A percentile compares a stretch with the other conserved stretches of the same genome.
Evolutionary conservation across 2,329 filamentous ascomycete genomes (phyloP).

Genomic region (Lachnellula occidentalis): DNA sequence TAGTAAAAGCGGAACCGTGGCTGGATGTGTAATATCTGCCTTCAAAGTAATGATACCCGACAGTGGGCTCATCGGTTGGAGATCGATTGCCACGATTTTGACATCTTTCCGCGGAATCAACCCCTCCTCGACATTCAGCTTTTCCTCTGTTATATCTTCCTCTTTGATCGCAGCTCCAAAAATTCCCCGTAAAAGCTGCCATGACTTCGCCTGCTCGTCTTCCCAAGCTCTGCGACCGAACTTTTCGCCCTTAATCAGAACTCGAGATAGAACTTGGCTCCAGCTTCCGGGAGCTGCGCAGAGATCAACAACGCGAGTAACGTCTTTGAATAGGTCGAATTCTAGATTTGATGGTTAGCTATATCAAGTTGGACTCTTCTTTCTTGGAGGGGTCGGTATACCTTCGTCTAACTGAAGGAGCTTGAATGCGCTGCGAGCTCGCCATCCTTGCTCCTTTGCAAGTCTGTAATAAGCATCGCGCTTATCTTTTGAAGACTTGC

Average conservation of each 20-base stretch:
- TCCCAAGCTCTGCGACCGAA: slow-evolving; percentile 85
- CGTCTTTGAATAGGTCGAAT: slow-evolving; percentile 87
- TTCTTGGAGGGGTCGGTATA: slow-evolving; percentile 24
- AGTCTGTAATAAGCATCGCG: slow-evolving; percentile 96
- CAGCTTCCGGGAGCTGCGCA: slow-evolving; percentile 95
- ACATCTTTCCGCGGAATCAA: slow-evolving; percentile 58
- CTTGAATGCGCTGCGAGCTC: slow-evolving; percentile 93
- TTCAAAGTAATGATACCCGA: slow-evolving; percentile 88
- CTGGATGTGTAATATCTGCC: slow-evolving; percentile 95
- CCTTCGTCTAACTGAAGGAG: slow-evolving; percentile 88
- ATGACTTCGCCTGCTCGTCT: slow-evolving; percentile 67
- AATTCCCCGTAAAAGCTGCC: slow-evolving; percentile 50
- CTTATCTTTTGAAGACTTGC: slow-evolving; percentile 98
- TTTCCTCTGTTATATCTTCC: slow-evolving; percentile 30
- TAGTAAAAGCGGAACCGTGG: slow-evolving; percentile 84
- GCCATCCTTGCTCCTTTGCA: slow-evolving; percentile 98
- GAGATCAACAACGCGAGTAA: slow-evolving; percentile 89
- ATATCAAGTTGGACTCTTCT: slow-evolving; percentile 1
- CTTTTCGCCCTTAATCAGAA: slow-evolving; percentile 88
- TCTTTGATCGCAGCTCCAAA: slow-evolving; percentile 17
- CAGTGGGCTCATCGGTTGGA: slow-evolving; percentile 92
- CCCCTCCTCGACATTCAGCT: slow-evolving; percentile 24
- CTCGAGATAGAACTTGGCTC: slow-evolving; percentile 92
- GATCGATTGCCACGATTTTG: slow-evolving; percentile 91
- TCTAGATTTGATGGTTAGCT: slow-evolving; percentile 41